Percentiles rank a stretch among this genome's conserved stretches.
Conservation (phyloP, 805 yeast genomes). For the Suhomyces sp. region DNA sequence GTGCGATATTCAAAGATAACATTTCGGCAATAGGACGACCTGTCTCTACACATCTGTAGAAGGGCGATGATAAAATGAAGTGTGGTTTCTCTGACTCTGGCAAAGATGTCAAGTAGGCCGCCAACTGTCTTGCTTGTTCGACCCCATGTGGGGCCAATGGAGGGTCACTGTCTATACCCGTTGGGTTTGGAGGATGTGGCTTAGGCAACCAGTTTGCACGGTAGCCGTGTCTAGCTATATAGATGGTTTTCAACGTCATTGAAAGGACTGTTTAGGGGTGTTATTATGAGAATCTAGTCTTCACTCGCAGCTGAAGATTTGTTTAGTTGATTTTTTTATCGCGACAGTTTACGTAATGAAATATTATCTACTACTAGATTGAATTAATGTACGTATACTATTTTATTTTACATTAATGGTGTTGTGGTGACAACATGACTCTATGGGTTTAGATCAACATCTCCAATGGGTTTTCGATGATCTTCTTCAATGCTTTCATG, state of each 20-base stretch:
- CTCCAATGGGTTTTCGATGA: slow-evolving; percentile 95
- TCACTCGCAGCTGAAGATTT: background rate
- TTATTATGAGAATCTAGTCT: background rate
- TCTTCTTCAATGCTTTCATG: slow-evolving; percentile 87
- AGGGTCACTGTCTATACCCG: slow-evolving; percentile 89
- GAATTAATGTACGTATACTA: background rate
- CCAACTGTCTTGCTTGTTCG: slow-evolving; percentile 81
- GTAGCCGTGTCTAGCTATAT: slow-evolving; percentile 83
- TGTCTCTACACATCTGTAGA: slow-evolving; percentile 86
- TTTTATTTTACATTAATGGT: background rate
- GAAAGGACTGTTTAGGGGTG: background rate
- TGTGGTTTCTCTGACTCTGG: slow-evolving; percentile 59
- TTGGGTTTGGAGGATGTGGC: slow-evolving; percentile 78
- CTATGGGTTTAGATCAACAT: slow-evolving; percentile 59
- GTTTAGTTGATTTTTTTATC: background rate
- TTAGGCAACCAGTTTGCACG: slow-evolving; percentile 78
- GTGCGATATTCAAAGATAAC: slow-evolving; percentile 54
- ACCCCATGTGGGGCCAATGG: slow-evolving; percentile 85
- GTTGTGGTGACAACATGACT: background rate
- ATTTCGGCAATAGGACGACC: slow-evolving; percentile 62
- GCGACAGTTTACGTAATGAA: background rate
- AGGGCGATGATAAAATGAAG: slow-evolving; percentile 75
- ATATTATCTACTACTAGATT: background rate
- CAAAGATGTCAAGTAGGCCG: slow-evolving; percentile 46
- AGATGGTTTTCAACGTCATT: slow-evolving; percentile 53